Evolutionary conservation across 805 yeast genomes (phyloP).

Genomic region (Saturnispora gosingensis): DNA sequence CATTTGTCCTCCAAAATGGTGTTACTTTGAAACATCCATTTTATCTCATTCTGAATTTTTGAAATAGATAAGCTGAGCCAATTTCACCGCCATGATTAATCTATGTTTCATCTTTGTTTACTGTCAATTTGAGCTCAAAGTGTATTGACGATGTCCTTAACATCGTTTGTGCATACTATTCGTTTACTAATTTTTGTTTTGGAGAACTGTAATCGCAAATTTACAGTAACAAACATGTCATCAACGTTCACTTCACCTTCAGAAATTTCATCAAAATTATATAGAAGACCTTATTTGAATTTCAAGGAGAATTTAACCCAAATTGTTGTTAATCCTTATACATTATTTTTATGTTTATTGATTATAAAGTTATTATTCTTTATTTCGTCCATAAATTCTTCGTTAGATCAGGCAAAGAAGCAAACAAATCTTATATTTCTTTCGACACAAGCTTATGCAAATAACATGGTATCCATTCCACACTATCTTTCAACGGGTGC

Average conservation of each 20-base stretch:
- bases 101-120: not conserved
- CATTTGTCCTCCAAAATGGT: not conserved
- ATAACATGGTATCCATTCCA: conserved; percentile 38
- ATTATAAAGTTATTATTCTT: conserved; percentile 56
- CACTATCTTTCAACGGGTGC: conserved; percentile 47
- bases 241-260: conserved; percentile 9
- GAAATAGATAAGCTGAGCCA: not conserved
- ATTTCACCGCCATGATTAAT: not conserved
- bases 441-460: conserved; percentile 33
- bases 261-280: conserved; percentile 6
- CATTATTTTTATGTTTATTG: conserved; percentile 46
- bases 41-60: not conserved
- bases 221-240: not conserved
- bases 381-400: conserved; percentile 33
- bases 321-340: conserved; percentile 54
- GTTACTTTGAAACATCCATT: not conserved
- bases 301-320: conserved; percentile 52
- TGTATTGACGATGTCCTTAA: not conserved
- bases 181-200: not conserved
- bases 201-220: not conserved
- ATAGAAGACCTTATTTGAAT: conserved; percentile 34
- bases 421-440: conserved; percentile 38
- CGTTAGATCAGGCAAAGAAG: conserved; percentile 32
- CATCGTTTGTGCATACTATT: not conserved
- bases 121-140: no score